Base-by-base conservation (phyloP, 805 yeast genomes). In the Nakazawaea wyomingensis region DNA sequence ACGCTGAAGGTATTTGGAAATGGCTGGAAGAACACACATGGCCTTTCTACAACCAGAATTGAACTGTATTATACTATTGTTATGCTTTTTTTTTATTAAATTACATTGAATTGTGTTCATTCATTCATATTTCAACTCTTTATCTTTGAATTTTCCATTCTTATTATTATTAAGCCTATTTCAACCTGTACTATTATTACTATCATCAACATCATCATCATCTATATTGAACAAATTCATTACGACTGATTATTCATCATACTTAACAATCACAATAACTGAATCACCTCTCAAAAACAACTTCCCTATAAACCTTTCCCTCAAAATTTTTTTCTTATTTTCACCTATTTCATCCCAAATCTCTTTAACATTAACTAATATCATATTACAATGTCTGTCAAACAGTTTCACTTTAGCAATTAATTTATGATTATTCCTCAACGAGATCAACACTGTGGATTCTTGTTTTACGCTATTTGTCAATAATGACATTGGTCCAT, bases 221-320 rank as follows among this genome's bases (percentile, higher is more conserved):
- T 10, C n/a, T n/a, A n/a, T n/a, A n/a, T n/a, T n/a, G n/a, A n/a
- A n/a, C n/a, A n/a, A n/a, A n/a, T n/a, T n/a, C n/a, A n/a, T n/a
- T n/a, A n/a, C n/a, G n/a, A n/a, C n/a, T n/a, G n/a, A n/a, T n/a
- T n/a, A 43, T 29, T 46, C 52, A 41, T 32, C 42, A 51, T 22
- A 66, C 50, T 78, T 80, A 51, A 86, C 69, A 6, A 93, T 80
- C 26, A 93, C 81, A 44, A 93, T 85, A 17, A 93, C 96, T 0
- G 96, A 85, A 62, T 93, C 99, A 2, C 99, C 99, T 63, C 99
- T 74, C 31, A 93, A 68, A 56, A 93, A 93, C 76, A 93, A 70
- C 64, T 93, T 93, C 46, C 89, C 78, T 3, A 91, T 79, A 58
- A 87, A 93, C 54, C 98, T 68, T 55, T 85, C 93, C 50, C 76